These are phyloP conservation scores for Boletus semigastroideus DNA, from an alignment of 1,284 basidiomycete species.

Conservation along the genomic window DNA sequence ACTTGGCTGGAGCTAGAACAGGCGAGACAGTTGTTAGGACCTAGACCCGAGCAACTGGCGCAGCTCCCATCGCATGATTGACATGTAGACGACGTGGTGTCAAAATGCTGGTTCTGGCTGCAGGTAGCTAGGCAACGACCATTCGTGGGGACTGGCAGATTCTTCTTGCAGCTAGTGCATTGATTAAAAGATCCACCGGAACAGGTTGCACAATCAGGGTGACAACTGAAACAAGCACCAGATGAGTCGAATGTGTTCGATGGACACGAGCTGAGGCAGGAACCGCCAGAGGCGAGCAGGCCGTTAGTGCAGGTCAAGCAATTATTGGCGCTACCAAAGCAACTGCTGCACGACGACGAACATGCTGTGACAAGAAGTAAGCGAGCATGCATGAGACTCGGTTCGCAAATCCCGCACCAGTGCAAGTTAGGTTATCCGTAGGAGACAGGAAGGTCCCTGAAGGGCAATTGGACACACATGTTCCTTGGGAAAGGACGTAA, in stretches of 20 bases:
- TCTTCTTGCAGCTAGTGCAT: conserved; percentile 66
- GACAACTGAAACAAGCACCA: conserved; percentile 67
- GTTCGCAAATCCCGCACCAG: conserved; percentile 41
- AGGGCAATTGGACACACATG: conserved; percentile 70
- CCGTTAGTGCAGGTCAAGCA: conserved; percentile 70
- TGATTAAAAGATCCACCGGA: conserved; percentile 70
- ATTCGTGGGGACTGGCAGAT: conserved; percentile 66
- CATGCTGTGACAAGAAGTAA: conserved; percentile 51
- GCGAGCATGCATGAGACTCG: conserved; percentile 10
- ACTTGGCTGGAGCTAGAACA: conserved; percentile 64
- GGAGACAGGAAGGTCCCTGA: conserved; percentile 69
- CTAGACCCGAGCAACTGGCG: conserved; percentile 68
- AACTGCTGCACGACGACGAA: conserved; percentile 70
- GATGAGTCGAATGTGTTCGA: conserved; percentile 64
- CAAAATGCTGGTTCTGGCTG: conserved; percentile 68
- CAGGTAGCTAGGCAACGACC: conserved; percentile 78
- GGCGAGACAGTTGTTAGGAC: conserved; percentile 66
- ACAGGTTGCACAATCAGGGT: conserved; percentile 80
- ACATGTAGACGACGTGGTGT: conserved; percentile 60
- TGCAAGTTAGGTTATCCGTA: conserved; percentile 68
- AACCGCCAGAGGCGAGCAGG: conserved; percentile 64
- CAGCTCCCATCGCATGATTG: conserved; percentile 71
- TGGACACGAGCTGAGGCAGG: conserved; percentile 73
- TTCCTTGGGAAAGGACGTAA: conserved; percentile 64
- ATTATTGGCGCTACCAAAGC: conserved; percentile 61